These are phyloP conservation scores for Hippophae gyantsensis DNA, from an alignment of 306 rosid genomes.

Conservation along the genomic window DNA sequence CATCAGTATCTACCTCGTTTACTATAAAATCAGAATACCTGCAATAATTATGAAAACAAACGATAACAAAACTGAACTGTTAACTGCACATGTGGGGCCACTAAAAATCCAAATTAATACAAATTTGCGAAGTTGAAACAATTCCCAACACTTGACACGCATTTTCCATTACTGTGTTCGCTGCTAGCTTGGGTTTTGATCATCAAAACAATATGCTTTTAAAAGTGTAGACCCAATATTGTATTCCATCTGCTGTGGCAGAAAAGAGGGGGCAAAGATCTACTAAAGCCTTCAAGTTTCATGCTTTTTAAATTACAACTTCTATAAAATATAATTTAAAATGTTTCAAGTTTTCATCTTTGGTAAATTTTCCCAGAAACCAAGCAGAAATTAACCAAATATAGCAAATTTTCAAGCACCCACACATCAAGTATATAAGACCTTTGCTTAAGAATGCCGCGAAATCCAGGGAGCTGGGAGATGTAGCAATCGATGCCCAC, in stretches of 20 bases:
- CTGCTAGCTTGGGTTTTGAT: too few species aligned
- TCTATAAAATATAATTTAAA: too few species aligned
- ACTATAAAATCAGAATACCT: slow-evolving; percentile 95
- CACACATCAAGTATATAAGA: slow-evolving; percentile 1
- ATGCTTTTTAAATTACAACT: too few species aligned
- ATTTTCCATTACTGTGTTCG: too few species aligned
- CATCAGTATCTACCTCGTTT: slow-evolving; percentile 76
- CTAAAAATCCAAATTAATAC: background rate
- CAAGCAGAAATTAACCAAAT: background rate
- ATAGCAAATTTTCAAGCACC: background rate
- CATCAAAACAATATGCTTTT: too few species aligned
- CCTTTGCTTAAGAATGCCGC: slow-evolving; percentile 90
- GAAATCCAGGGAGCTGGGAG: slow-evolving; percentile 80
- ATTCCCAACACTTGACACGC: too few species aligned
- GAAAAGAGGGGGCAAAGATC: too few species aligned
- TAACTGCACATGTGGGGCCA: background rate
- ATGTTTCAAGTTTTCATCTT: too few species aligned
- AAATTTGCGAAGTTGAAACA: background rate
- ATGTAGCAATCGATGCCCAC: slow-evolving; percentile 79
- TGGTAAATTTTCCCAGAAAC: background rate
- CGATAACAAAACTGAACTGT: background rate
- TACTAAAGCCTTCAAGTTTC: too few species aligned
- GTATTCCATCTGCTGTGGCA: too few species aligned
- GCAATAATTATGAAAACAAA: slow-evolving; percentile 16
- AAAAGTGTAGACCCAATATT: too few species aligned